phyloP scores from a whole-genome alignment of 306 rosid species.

The Pterocarpus macrocarpus region DNA sequence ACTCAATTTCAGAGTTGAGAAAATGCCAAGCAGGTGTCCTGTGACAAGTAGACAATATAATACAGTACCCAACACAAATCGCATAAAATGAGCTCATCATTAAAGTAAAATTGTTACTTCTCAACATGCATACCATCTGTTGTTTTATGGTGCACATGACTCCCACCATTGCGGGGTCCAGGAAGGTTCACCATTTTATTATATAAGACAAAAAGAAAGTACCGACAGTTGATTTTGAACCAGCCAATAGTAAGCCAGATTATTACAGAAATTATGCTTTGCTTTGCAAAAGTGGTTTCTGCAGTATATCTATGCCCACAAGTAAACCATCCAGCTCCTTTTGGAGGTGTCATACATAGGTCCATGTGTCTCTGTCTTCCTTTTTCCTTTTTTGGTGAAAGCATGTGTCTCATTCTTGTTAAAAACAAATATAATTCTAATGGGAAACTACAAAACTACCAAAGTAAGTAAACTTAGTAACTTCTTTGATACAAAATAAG shows the following conservation, averaged over 20 bases:
- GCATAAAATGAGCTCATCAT: conserved; percentile 10
- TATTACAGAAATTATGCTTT: conserved; percentile 21
- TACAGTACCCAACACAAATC: not conserved
- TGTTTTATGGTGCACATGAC: not conserved
- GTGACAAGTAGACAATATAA: conserved; percentile 11
- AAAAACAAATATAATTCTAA: conserved; percentile 8
- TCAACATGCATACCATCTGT: not conserved
- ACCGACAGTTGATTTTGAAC: not conserved
- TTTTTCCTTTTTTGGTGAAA: not conserved
- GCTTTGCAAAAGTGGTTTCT: conserved; percentile 21
- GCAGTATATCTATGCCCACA: conserved; percentile 27
- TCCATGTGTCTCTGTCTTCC: not conserved
- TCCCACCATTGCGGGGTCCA: not conserved
- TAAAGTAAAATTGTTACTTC: not conserved
- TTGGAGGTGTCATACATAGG: conserved; percentile 9
- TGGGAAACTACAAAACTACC: conserved; percentile 13
- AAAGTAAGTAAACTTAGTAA: not conserved
- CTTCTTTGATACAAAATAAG: not conserved
- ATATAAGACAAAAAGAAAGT: not conserved
- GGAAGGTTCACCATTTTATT: not conserved
- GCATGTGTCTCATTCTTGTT: not conserved
- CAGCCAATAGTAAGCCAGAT: conserved; percentile 1
- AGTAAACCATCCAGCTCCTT: conserved; percentile 22
- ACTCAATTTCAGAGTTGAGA: conserved; percentile 20
- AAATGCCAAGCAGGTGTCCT: not conserved